Evolutionary conservation across 805 yeast species (phyloP).

Genomic region (Lipomyces japonicus): DNA sequence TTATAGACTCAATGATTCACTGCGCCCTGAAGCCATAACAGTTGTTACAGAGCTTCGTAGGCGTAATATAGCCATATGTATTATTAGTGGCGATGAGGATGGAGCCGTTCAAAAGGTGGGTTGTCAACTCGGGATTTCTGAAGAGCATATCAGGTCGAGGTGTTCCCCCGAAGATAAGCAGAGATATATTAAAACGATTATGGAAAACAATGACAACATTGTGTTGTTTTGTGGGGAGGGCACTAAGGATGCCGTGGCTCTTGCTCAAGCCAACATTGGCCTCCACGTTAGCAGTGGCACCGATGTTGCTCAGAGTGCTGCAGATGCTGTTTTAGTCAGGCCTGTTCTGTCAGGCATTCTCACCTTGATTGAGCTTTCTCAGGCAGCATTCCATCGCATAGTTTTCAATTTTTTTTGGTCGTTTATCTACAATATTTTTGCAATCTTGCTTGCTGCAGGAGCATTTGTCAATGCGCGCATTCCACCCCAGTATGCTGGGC

Average conservation of each 20-base stretch:
- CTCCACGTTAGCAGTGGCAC: conserved; percentile 37
- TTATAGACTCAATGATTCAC: no score
- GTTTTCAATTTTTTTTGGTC: conserved; percentile 13
- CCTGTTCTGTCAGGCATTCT: conserved; percentile 2
- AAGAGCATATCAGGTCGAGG: conserved; percentile 10
- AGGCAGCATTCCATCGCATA: not conserved
- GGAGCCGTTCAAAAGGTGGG: conserved; percentile 11
- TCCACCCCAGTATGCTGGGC: conserved; percentile 22
- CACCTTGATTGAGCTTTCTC: conserved; percentile 6
- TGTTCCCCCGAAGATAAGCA: conserved; percentile 15
- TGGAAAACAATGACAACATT: not conserved
- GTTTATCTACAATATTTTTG: conserved; percentile 14
- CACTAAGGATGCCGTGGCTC: conserved; percentile 88
- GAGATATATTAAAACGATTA: conserved; percentile 14
- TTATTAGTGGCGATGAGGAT: conserved; percentile 15
- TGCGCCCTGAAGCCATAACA: no score
- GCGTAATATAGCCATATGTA: no score
- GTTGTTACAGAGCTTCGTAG: no score
- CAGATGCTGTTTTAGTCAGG: conserved; percentile 10
- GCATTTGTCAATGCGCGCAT: conserved; percentile 19
- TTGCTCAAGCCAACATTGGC: conserved; percentile 85
- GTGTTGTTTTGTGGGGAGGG: conserved; percentile 93
- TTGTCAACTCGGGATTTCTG: conserved; percentile 7
- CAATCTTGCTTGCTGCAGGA: conserved; percentile 18
- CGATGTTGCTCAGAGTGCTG: conserved; percentile 15